Conservation (phyloP, 2,329 filamentous ascomycete species). For the Aspergillus sp. region DNA sequence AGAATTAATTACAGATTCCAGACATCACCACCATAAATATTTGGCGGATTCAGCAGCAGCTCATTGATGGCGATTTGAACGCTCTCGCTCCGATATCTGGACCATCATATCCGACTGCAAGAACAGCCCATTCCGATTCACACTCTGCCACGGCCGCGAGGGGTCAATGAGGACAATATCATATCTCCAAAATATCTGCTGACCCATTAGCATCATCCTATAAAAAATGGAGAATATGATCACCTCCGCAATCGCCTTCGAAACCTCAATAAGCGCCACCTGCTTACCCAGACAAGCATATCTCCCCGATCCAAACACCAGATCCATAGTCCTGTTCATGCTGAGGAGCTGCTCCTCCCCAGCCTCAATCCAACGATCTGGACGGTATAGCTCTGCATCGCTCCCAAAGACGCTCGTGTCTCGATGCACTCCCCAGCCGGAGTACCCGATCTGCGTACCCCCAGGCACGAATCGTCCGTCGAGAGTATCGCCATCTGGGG, state of each 20-base stretch:
- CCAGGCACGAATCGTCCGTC: neutral
- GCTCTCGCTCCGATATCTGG: neutral
- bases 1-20: no score
- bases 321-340: neutral
- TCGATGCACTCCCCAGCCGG: neutral
- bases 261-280: neutral
- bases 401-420: neutral
- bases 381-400: neutral
- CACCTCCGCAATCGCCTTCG: neutral
- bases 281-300: constrained; percentile 1
- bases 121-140: neutral
- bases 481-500: neutral
- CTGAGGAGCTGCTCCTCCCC: neutral
- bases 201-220: neutral
- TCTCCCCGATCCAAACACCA: neutral
- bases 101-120: neutral
- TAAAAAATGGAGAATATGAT: no score
- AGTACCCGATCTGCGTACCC: neutral
- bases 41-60: no score
- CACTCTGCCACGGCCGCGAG: neutral
- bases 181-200: neutral
- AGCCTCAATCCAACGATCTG: neutral
- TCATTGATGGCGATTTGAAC: no score
- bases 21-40: neutral
- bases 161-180: neutral